These are phyloP conservation scores for Verticillium albo-atrum DNA, from an alignment of 2,329 filamentous ascomycete species.

Conservation along the genomic window DNA sequence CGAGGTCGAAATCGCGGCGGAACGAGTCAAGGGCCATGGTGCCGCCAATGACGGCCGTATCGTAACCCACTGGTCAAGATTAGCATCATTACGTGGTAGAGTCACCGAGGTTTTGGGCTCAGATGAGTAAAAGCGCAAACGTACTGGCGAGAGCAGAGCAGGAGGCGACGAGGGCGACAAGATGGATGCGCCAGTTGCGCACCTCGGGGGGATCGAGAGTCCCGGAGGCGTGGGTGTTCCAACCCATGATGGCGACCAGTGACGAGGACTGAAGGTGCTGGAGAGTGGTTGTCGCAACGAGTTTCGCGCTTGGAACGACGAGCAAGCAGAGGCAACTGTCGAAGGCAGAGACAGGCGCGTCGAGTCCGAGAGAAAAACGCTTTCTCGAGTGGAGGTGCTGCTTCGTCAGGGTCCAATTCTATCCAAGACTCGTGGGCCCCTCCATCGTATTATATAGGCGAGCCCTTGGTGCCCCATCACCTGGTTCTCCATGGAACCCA, in stretches of 20 bases:
- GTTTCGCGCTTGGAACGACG: not conserved
- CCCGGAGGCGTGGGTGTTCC: slow-evolving; percentile 20
- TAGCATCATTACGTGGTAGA: not conserved
- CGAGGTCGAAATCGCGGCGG: slow-evolving; percentile 27
- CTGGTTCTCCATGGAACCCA: not conserved
- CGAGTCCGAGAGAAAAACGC: not conserved
- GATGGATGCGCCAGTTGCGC: slow-evolving; percentile 21
- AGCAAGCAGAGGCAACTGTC: not conserved
- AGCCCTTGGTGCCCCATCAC: not conserved
- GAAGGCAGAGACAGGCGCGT: not conserved
- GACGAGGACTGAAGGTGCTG: not conserved
- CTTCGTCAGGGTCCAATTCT: not conserved
- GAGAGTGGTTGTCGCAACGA: not conserved
- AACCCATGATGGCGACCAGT: slow-evolving; percentile 11
- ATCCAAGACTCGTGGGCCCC: not conserved
- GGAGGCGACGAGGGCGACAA: slow-evolving; percentile 19
- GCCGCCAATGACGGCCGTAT: slow-evolving; percentile 33
- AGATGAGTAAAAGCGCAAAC: slow-evolving; percentile 8
- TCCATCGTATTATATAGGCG: not conserved
- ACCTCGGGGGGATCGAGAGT: slow-evolving; percentile 18
- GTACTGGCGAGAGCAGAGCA: slow-evolving; percentile 21
- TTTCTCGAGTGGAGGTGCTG: not conserved
- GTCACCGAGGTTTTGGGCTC: not conserved
- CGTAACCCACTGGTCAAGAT: slow-evolving; percentile 24
- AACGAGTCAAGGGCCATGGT: slow-evolving; percentile 33